These are phyloP conservation scores for Phytopythium delawarense DNA, from an alignment of 352 stramenopile genomes.

Conservation along the genomic window DNA sequence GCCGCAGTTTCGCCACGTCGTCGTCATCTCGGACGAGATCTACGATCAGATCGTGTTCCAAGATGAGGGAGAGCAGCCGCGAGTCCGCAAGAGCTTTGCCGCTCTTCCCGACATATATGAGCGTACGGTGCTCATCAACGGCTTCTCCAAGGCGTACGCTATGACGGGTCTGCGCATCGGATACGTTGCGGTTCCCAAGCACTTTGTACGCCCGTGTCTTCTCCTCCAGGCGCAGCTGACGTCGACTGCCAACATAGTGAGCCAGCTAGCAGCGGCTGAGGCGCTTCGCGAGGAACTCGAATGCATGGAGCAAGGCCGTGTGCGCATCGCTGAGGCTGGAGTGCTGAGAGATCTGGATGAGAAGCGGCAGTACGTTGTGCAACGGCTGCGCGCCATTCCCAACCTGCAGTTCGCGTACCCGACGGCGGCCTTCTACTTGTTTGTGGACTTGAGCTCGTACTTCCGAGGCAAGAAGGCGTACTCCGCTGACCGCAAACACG, in stretches of 20 bases:
- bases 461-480: slow-evolving; percentile 54
- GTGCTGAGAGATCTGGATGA: slow-evolving; percentile 46
- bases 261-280: slow-evolving; percentile 89
- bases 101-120: slow-evolving; percentile 79
- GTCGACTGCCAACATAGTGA: slow-evolving; percentile 90
- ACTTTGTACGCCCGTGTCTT: slow-evolving; percentile 80
- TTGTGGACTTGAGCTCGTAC: slow-evolving; percentile 85
- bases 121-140: slow-evolving; percentile 94
- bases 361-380: slow-evolving; percentile 90
- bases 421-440: slow-evolving; percentile 95
- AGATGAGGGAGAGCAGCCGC: slow-evolving; percentile 43
- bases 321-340: slow-evolving; percentile 38
- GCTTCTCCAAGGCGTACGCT: slow-evolving; percentile 95
- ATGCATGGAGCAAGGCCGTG: slow-evolving; percentile 26
- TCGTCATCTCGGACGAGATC: slow-evolving; percentile 93
- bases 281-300: slow-evolving; percentile 84
- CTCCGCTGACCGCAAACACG: slow-evolving; percentile 19
- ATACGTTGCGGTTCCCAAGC: slow-evolving; percentile 76
- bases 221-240: slow-evolving; percentile 96
- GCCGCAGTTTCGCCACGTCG: slow-evolving; percentile 64
- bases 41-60: slow-evolving; percentile 96
- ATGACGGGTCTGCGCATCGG: slow-evolving; percentile 95
- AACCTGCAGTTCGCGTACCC: slow-evolving; percentile 81
- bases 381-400: slow-evolving; percentile 73
- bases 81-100: slow-evolving; percentile 65